Conservation (phyloP, 805 yeast genomes). For the Nakazawaea holstii region DNA sequence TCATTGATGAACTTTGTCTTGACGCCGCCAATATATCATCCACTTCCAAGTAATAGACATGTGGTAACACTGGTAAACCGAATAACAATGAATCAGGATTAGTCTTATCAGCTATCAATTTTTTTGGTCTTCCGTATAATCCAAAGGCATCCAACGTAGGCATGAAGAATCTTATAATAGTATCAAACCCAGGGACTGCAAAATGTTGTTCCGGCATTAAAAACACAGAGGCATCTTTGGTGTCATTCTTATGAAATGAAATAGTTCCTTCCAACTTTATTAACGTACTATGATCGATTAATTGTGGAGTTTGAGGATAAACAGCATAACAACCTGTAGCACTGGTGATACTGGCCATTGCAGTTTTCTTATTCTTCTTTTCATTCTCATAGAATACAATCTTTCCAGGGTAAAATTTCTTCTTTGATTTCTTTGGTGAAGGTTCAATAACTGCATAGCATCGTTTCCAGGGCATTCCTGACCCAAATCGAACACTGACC, state of each 20-base stretch:
- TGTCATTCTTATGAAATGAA: conserved; percentile 46
- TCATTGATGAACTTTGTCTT: conserved; percentile 38
- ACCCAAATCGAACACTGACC: conserved; percentile 91
- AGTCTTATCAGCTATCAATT: conserved; percentile 67
- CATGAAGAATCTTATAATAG: conserved; percentile 72
- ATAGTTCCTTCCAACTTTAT: conserved; percentile 85
- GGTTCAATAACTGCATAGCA: conserved; percentile 89
- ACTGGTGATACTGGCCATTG: conserved; percentile 72
- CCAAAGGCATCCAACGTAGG: conserved; percentile 74
- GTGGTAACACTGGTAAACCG: conserved; percentile 80
- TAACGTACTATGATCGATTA: conserved; percentile 84
- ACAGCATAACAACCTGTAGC: conserved; percentile 80
- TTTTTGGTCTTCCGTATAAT: conserved; percentile 76
- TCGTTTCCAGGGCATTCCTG: conserved; percentile 97
- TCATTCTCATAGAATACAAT: conserved; percentile 81
- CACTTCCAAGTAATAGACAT: conserved; percentile 63
- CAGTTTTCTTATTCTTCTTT: conserved; percentile 61
- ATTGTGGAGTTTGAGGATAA: conserved; percentile 79
- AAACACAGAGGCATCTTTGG: conserved; percentile 59
- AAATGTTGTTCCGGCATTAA: conserved; percentile 83
- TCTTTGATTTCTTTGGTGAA: conserved; percentile 40
- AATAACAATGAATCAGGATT: conserved; percentile 65
- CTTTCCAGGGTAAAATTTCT: conserved; percentile 51
- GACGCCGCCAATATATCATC: conserved; percentile 49
- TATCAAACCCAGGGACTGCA: conserved; percentile 78